Conservation (phyloP, 108 stramenopile species). For the Cyclotella sp. region DNA sequence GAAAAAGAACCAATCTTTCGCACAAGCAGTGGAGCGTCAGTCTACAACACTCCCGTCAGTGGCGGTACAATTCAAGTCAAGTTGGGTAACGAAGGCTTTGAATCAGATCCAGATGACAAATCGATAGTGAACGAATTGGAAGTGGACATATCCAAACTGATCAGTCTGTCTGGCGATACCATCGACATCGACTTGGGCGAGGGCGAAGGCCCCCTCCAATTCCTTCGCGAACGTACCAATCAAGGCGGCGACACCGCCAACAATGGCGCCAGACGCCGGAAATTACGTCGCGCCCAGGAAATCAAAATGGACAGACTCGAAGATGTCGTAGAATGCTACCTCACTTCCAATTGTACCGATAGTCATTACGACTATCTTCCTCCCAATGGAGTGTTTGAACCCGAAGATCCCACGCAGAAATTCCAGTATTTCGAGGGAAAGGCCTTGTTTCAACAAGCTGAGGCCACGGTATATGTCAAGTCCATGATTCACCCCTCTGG, state of each 20-base stretch:
- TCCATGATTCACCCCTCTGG: neutral
- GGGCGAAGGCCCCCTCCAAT: conserved; percentile 1
- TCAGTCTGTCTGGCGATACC: conserved; percentile 2
- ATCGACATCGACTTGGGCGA: conserved; percentile 19
- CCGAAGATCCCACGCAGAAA: conserved; percentile 1
- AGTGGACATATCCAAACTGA: conserved; percentile 11
- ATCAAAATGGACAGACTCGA: conserved; percentile 1
- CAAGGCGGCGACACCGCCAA: neutral
- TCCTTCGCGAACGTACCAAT: conserved; percentile 10
- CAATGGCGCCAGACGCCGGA: conserved; percentile 1
- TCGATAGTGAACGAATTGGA: conserved; percentile 3
- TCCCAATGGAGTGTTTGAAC: conserved; percentile 6
- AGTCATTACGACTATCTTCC: conserved; percentile 15
- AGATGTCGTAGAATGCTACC: conserved; percentile 10
- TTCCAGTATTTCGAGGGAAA: conserved; percentile 24
- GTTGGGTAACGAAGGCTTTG: neutral
- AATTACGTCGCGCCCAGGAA: conserved; percentile 25
- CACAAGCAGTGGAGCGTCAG: conserved; percentile 1
- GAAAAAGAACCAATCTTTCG: conserved; percentile 3
- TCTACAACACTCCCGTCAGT: conserved; percentile 8
- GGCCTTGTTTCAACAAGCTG: conserved; percentile 11
- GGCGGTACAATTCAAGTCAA: conserved; percentile 24
- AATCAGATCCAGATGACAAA: neutral
- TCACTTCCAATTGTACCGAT: neutral
- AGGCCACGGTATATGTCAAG: conserved; percentile 13